Conservation (phyloP, 1,284 basidiomycete species). For the Phellinidium pouzarii region DNA sequence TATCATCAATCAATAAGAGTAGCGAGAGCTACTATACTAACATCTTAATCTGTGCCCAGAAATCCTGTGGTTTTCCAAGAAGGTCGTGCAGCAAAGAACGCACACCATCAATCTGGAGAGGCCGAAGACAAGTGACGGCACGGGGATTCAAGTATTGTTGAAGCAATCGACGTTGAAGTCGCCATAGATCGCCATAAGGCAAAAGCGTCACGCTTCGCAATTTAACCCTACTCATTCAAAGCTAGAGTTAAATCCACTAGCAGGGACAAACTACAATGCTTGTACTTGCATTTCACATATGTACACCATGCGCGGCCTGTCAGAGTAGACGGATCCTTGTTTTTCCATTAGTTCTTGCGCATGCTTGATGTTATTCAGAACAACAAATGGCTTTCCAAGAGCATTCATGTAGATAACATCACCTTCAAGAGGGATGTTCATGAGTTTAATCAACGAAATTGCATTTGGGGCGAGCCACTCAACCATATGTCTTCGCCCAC, state of each 20-base stretch:
- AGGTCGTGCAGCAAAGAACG: slow-evolving; percentile 2
- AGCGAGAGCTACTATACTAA: neutral
- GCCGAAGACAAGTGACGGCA: neutral
- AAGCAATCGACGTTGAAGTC: slow-evolving; percentile 5
- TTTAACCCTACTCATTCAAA: neutral
- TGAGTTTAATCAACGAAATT: neutral
- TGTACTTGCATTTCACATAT: slow-evolving; percentile 24
- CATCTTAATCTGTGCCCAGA: slow-evolving; percentile 4
- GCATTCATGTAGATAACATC: slow-evolving; percentile 28
- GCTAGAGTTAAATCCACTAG: slow-evolving; percentile 2
- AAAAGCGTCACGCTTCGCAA: slow-evolving; percentile 4
- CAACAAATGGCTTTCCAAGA: slow-evolving; percentile 31
- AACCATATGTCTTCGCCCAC: slow-evolving; percentile 47
- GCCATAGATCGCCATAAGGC: slow-evolving; percentile 8
- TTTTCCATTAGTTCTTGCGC: slow-evolving; percentile 31
- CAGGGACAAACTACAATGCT: neutral
- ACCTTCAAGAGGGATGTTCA: slow-evolving; percentile 21
- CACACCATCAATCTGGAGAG: neutral
- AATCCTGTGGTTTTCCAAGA: neutral
- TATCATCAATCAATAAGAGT: neutral
- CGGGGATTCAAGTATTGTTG: slow-evolving; percentile 13
- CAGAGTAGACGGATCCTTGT: slow-evolving; percentile 30
- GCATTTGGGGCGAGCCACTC: slow-evolving; percentile 9
- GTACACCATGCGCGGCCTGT: slow-evolving; percentile 26
- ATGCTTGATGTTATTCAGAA: slow-evolving; percentile 31